A percentile compares a stretch with the other conserved stretches of the same genome.
Evolutionary conservation across 805 yeast species (phyloP).

Genomic region (Saccharomycopsis fermentans): DNA sequence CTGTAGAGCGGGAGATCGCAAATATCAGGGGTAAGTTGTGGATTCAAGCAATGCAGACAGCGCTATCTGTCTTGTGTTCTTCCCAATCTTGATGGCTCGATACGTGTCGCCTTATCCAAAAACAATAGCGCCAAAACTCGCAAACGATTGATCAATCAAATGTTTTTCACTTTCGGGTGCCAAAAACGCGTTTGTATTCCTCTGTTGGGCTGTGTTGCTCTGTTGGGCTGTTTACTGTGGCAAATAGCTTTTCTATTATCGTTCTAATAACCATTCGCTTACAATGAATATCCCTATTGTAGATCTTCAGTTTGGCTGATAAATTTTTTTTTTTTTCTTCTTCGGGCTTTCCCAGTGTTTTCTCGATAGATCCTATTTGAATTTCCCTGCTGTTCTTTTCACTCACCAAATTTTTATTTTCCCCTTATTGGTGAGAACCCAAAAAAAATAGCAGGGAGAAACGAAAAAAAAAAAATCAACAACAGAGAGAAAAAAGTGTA

Average conservation of each 20-base stretch:
- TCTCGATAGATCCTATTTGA: background rate
- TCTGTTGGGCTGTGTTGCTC: too few species aligned
- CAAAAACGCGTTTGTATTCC: background rate
- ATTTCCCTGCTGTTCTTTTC: conserved; percentile 1
- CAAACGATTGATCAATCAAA: background rate
- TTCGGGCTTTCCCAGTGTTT: background rate
- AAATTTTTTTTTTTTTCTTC: background rate
- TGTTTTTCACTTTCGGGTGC: too few species aligned
- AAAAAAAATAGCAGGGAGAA: too few species aligned
- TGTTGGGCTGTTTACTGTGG: too few species aligned
- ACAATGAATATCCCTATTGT: background rate
- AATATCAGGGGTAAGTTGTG: too few species aligned
- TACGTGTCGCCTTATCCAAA: too few species aligned
- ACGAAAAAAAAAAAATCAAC: background rate
- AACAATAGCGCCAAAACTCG: background rate
- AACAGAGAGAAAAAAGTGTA: background rate
- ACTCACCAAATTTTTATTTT: background rate
- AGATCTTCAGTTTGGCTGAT: background rate
- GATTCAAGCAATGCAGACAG: too few species aligned
- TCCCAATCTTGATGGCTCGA: too few species aligned
- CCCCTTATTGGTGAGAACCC: background rate
- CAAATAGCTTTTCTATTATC: background rate
- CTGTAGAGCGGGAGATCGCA: too few species aligned
- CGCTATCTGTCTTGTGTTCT: too few species aligned
- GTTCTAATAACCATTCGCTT: background rate